Percentiles rank a stretch among this genome's conserved stretches.
These are phyloP conservation scores for Candida suzukii DNA, from an alignment of 805 yeast genomes.

Conservation along the genomic window DNA sequence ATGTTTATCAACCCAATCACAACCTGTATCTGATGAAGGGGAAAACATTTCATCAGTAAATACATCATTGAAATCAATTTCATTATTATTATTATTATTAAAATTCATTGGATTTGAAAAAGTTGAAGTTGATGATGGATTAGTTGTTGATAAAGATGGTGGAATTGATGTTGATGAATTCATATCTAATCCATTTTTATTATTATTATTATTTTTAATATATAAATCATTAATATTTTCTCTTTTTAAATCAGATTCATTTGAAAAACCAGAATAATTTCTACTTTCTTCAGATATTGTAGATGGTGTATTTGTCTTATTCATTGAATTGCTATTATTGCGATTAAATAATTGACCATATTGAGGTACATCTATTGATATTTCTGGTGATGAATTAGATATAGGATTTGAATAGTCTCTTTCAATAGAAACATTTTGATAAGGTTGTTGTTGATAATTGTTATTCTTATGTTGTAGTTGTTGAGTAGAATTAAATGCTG, in stretches of 20 bases:
- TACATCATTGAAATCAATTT: constrained; percentile 18
- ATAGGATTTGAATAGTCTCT: background rate
- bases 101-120: no score
- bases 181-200: no score
- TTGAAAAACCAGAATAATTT: no score
- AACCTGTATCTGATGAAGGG: constrained; percentile 40
- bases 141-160: background rate
- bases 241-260: no score
- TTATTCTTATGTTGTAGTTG: background rate
- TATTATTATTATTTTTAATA: background rate
- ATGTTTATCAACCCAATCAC: constrained; percentile 51
- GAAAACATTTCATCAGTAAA: constrained; percentile 15
- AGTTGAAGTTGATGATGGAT: background rate
- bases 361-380: background rate
- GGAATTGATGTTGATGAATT: background rate
- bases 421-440: background rate
- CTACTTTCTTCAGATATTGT: background rate
- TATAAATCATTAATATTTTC: background rate
- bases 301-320: background rate
- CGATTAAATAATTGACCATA: background rate
- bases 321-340: background rate
- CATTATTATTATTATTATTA: constrained; percentile 2
- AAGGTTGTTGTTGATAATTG: background rate
- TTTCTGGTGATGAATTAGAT: no score
- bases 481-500: background rate